Evolutionary conservation across 1,284 basidiomycete genomes (phyloP), one percentile per base, ranked within the genome.

Genomic region (Melampsora americana): DNA sequence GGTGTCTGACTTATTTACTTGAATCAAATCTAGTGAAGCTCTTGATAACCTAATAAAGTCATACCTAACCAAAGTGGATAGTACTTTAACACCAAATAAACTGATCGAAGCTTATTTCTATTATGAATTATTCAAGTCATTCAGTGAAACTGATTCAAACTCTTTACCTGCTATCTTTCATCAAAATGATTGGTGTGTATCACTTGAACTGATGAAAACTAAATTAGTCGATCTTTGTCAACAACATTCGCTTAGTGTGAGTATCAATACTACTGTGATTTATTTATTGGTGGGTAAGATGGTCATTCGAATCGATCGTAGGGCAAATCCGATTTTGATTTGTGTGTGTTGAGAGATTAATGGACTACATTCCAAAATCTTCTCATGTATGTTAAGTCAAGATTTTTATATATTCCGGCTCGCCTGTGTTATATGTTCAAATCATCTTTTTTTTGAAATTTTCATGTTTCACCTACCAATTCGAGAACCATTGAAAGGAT

Each of bases 201-300:
- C 72, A 30, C 35, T 75, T 6, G 72, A 75, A 50, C 23, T 23
- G 2, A 66, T 75, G 11, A 75, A 75, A 46, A 23, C 35, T 6
- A 30, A 46, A 16, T 48, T 75, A 30, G 46, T 75, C 0, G 44
- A 62, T 30, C 56, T 66, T 9, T 75, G 72, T 26, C 28, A 67
- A 59, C 44, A 23, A 46, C 32, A 67, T 50, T 50, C 1, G 0
- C 39, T 75, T 1, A 66, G 67, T 50, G 26, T 5, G 11, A 68
- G 72, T 42, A 28, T 68, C 16, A 68, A 68, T 67, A 44, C 64
- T 23, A 75, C 72, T 3, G 66, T 68, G 30, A 44, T 75, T 48
- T 75, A 75, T 62, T 68, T 75, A n/a, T 66, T 75, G 66, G 65
- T 75, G n/a, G 72, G 72, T 0, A 75, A 75, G 28, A 44, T 50